Percentiles rank a stretch among this genome's conserved stretches.
Evolutionary conservation across 495 filamentous ascomycete genomes (phyloP).

Genomic region (Trichoderma parareesei): DNA sequence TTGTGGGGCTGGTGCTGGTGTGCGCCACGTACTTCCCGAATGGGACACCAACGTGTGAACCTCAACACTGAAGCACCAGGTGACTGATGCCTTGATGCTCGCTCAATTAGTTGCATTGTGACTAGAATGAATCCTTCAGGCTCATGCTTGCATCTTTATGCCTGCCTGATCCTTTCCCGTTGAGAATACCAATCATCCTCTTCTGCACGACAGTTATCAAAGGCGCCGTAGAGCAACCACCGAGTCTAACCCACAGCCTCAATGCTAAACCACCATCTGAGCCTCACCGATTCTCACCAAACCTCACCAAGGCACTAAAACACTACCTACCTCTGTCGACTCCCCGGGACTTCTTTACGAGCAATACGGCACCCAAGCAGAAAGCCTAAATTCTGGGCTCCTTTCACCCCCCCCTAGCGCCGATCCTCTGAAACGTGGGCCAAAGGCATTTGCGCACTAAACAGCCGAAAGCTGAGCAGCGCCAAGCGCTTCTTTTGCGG

Average conservation of each 20-base stretch:
- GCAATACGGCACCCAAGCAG: background rate
- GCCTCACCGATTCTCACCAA: background rate
- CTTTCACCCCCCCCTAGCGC: background rate
- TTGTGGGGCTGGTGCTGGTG: background rate
- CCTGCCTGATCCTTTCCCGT: no score
- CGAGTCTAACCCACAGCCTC: background rate
- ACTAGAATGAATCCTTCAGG: no score
- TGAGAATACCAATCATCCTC: background rate
- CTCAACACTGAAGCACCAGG: background rate
- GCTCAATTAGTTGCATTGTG: no score
- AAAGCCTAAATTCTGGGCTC: background rate
- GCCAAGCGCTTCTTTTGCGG: background rate
- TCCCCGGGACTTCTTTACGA: background rate
- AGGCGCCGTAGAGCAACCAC: background rate
- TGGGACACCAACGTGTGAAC: background rate
- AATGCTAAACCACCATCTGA: background rate
- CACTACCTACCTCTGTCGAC: background rate
- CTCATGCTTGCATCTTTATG: no score
- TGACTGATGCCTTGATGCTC: background rate
- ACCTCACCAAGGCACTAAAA: no score
- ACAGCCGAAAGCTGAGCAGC: background rate
- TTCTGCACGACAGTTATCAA: background rate
- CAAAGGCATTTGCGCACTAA: background rate
- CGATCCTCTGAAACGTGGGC: conserved; percentile 4
- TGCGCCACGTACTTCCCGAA: background rate